These are phyloP conservation scores for Pichiaceae sp. DNA, from an alignment of 1,139 yeast genomes.

Conservation along the genomic window DNA sequence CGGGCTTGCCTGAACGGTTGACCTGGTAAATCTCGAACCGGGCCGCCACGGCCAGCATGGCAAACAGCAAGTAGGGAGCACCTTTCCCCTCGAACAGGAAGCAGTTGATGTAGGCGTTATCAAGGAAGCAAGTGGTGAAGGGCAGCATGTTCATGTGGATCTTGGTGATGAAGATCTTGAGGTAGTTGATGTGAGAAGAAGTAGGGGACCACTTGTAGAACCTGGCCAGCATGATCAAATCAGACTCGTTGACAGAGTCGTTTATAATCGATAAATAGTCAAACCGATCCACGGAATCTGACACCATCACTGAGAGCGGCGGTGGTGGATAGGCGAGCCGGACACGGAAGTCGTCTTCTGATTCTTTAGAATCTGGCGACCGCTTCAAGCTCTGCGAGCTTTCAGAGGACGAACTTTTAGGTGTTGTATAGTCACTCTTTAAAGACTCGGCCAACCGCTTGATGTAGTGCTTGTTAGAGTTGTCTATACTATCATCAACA, in stretches of 20 bases:
- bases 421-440: constrained; percentile 9
- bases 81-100: constrained; percentile 41
- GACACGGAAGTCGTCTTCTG: background rate
- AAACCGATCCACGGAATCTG: constrained; percentile 11
- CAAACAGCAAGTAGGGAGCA: constrained; percentile 49
- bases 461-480: background rate
- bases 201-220: constrained; percentile 23
- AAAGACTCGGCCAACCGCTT: constrained; percentile 5
- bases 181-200: constrained; percentile 26
- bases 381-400: background rate
- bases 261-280: constrained; percentile 20
- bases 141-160: constrained; percentile 31
- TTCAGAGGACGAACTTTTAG: background rate
- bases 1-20: background rate
- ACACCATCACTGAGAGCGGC: constrained; percentile 9
- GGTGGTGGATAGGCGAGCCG: constrained; percentile 17
- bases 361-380: background rate
- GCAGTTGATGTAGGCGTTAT: constrained; percentile 34
- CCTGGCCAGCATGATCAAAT: constrained; percentile 17
- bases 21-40: constrained; percentile 33
- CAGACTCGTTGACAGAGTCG: constrained; percentile 19
- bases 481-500: background rate
- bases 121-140: constrained; percentile 26
- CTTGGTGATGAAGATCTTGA: constrained; percentile 30
- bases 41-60: constrained; percentile 54